Evolutionary conservation across 2,329 filamentous ascomycete genomes (phyloP), one percentile per base, ranked within the genome.

Genomic region (Blastomyces gilchristii): DNA sequence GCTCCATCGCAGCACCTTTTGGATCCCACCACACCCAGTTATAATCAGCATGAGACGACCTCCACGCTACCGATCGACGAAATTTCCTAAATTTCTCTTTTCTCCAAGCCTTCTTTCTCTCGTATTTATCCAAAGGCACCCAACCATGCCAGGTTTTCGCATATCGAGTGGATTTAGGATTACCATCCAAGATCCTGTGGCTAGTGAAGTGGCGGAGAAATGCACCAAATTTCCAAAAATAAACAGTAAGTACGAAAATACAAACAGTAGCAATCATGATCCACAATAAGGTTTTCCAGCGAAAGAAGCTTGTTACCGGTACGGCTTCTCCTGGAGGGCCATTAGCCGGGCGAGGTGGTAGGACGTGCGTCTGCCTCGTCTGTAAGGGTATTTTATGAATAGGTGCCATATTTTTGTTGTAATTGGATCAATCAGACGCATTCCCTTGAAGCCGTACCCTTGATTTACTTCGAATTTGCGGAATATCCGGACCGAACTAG

Each of bases 121-220:
- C 67, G 34, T 76, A 71, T 6, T 65, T 69, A n/a, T 72, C 64
- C 14, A 70, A 60, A 1, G 72, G 67, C 16, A 77, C 68, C 76
- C 76, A 78, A 43, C 76, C 76, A 63, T 78, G 76, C 76, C 76
- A 78, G 14, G 75, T 76, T 52, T 71, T 75, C 31, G 71, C 71
- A 64, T 76, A 77, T 16, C 74, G 73, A 64, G 69, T 67, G 18
- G 67, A 68, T 25, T 41, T 43, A 11, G 69, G 60, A 64, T 73
- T 76, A 31, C 73, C 73, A 54, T 66, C 61, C 25, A 76, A 60
- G 39, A 78, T 71, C 64, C 68, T 73, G 49, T 70, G 63, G 61
- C 69, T 68, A 8, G 69, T 77, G 60, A 77, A 75, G 1, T 62
- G 70, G 61, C 76, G 75, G 63, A 76, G 64, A 61, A 75, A 72